phyloP scores from a whole-genome alignment of 768 basidiomycete genomes.

The Cystobasidium onofrii region DNA sequence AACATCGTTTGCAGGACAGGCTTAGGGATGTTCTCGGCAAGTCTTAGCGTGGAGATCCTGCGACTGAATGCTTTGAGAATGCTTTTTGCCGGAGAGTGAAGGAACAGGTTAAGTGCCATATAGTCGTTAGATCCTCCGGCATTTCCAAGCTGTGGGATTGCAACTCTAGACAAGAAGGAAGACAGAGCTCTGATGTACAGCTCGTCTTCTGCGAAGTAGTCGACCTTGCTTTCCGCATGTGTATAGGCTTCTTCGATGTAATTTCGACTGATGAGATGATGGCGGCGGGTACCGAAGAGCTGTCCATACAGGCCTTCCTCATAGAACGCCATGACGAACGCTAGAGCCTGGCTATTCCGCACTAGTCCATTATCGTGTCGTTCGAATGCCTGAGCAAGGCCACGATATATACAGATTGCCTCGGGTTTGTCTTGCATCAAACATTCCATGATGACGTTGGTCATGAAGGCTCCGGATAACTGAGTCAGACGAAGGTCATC shows the following conservation, averaged over 20 bases:
- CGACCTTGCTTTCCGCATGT: not conserved
- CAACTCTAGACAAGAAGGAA: too few relatives aligned
- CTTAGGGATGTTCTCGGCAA: not conserved
- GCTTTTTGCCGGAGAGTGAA: not conserved
- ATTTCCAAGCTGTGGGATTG: too few relatives aligned
- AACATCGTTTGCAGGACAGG: not conserved
- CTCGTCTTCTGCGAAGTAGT: not conserved
- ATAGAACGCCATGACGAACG: not conserved
- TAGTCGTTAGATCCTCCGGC: not conserved
- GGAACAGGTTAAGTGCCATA: not conserved
- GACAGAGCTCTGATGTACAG: too few relatives aligned
- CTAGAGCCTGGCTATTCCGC: not conserved
- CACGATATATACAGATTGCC: constrained; percentile 7
- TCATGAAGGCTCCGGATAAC: not conserved
- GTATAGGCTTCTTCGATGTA: not conserved
- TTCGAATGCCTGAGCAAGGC: not conserved
- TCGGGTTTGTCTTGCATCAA: constrained; percentile 26
- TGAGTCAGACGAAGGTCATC: not conserved
- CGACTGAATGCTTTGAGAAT: not conserved
- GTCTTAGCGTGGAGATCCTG: not conserved
- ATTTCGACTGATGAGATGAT: not conserved
- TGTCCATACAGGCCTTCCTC: not conserved
- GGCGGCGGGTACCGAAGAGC: not conserved
- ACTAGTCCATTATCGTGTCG: not conserved
- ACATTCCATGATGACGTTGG: constrained; percentile 10